These are phyloP conservation scores for Cyclostephanos tholiformis DNA, from an alignment of 108 stramenopile species.

Conservation along the genomic window DNA sequence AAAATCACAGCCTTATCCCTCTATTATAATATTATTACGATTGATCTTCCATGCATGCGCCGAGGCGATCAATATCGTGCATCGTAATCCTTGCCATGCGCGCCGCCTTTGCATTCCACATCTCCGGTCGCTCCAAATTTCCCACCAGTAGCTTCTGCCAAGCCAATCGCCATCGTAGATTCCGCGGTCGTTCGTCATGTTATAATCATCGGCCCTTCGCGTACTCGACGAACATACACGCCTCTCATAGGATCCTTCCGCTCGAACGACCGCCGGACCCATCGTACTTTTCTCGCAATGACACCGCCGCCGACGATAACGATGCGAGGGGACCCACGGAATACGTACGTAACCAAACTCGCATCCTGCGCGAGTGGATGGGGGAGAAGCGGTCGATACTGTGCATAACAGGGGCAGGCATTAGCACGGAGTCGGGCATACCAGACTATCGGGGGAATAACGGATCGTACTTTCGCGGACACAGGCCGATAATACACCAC, in stretches of 20 bases:
- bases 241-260: conserved; percentile 38
- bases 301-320: not conserved
- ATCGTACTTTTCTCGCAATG: conserved; percentile 23
- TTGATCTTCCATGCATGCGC: no score
- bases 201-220: not conserved
- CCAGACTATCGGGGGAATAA: conserved; percentile 96
- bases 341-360: conserved; percentile 19
- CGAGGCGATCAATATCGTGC: no score
- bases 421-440: conserved; percentile 95
- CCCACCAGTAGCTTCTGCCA: no score
- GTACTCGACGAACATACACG: conserved; percentile 15
- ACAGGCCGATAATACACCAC: conserved; percentile 96
- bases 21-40: no score
- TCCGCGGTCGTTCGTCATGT: no score
- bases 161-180: no score
- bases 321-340: not conserved
- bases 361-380: conserved; percentile 52
- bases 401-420: conserved; percentile 92
- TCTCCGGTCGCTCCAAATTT: no score
- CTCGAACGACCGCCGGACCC: conserved; percentile 46
- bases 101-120: no score
- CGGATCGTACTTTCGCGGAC: conserved; percentile 93
- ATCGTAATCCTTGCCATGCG: no score
- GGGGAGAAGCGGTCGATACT: conserved; percentile 56
- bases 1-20: no score